phyloP scores from a whole-genome alignment of 805 yeast genomes.

The Hanseniaspora jakobsenii region DNA sequence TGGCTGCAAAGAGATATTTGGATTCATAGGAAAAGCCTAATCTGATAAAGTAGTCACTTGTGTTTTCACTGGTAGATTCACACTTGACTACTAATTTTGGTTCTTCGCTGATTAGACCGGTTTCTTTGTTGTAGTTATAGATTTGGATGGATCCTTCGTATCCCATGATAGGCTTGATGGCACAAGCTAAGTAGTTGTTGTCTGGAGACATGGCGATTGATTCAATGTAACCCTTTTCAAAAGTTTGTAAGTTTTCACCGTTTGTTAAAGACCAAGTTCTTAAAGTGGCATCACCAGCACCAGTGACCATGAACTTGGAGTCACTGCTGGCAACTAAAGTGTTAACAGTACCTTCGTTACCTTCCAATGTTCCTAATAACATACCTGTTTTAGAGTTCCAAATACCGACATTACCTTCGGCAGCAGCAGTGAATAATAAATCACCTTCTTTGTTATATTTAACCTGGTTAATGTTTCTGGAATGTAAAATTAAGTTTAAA shows the following conservation, averaged over 20 bases:
- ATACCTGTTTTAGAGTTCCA: slow-evolving; percentile 97
- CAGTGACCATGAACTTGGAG: slow-evolving; percentile 66
- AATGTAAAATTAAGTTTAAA: slow-evolving; percentile 77
- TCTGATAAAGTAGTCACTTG: no score
- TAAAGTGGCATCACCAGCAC: slow-evolving; percentile 78
- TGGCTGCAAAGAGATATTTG: slow-evolving; percentile 69
- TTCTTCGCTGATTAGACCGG: slow-evolving; percentile 26
- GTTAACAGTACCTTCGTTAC: slow-evolving; percentile 92
- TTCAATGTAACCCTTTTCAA: slow-evolving; percentile 69
- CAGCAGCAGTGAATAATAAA: slow-evolving; percentile 77
- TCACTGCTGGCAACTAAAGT: slow-evolving; percentile 73
- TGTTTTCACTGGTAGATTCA: no score
- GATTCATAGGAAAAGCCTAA: slow-evolving; percentile 25
- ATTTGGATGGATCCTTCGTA: slow-evolving; percentile 63
- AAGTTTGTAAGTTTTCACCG: slow-evolving; percentile 63
- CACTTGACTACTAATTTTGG: slow-evolving; percentile 2
- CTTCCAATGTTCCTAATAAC: slow-evolving; percentile 80
- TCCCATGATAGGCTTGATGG: slow-evolving; percentile 90
- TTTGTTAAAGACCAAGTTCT: slow-evolving; percentile 73
- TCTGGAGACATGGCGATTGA: slow-evolving; percentile 71
- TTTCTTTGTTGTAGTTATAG: slow-evolving; percentile 42
- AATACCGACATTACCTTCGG: slow-evolving; percentile 77
- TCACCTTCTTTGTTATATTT: slow-evolving; percentile 95
- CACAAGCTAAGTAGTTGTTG: slow-evolving; percentile 53
- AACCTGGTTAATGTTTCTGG: slow-evolving; percentile 93